These are phyloP conservation scores for Cladorrhinum sp. DNA, from an alignment of 2,329 filamentous ascomycete genomes.

Conservation along the genomic window DNA sequence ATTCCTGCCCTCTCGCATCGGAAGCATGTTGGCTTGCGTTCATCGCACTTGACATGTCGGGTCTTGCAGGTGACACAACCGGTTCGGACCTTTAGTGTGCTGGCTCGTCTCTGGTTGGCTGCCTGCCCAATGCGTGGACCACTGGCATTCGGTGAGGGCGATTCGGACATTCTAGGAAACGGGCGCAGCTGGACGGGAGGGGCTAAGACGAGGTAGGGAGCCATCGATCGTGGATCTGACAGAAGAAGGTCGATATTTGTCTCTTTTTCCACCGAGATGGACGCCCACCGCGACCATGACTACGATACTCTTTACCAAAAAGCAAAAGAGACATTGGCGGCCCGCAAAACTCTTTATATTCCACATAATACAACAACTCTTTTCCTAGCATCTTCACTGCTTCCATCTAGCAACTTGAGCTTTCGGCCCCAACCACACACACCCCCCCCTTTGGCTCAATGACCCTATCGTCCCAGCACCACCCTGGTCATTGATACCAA, in stretches of 20 bases:
- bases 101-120: constrained; percentile 10
- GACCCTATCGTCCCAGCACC: too few species aligned
- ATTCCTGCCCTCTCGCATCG: constrained; percentile 13
- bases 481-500: too few species aligned
- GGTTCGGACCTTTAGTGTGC: constrained; percentile 24
- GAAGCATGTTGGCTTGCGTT: constrained; percentile 26
- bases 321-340: too few species aligned
- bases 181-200: neutral
- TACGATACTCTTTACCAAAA: too few species aligned
- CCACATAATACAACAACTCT: too few species aligned
- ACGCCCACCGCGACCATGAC: too few species aligned
- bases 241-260: neutral
- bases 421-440: too few species aligned
- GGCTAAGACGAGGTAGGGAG: neutral
- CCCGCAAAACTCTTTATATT: too few species aligned
- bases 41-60: constrained; percentile 28
- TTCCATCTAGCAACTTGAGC: too few species aligned
- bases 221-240: neutral
- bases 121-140: neutral
- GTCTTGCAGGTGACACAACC: constrained; percentile 24
- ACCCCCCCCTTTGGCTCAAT: too few species aligned
- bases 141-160: neutral
- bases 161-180: neutral
- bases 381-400: too few species aligned
- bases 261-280: too few species aligned